Evolutionary conservation across 2,329 filamentous ascomycete species (phyloP), one percentile per base, ranked within the genome.

Genomic region (Trichoderma citrinoviride): DNA sequence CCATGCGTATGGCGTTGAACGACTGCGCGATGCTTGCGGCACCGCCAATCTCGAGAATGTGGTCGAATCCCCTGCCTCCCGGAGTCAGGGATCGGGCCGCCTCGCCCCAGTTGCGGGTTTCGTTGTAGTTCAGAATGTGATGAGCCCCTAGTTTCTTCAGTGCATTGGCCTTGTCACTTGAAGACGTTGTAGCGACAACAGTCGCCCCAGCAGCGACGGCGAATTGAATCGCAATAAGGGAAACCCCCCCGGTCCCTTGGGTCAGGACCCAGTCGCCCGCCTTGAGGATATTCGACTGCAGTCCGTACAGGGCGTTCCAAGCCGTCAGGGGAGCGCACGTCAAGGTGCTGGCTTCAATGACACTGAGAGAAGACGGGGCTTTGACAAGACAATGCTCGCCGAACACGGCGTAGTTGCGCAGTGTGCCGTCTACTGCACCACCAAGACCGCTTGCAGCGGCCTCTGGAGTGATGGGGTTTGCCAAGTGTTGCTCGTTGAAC

Each of bases 231-330:
- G 77, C 74, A 40, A 79, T 77, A 21, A 79, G 71, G 46, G 72
- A 75, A 3, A 81, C 79, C 3, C 79, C 79, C 1, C 80, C 78
- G 1, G 78, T 80, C 7, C 79, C 79, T 61, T 79, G 77, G 0
- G 76, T 77, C 7, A 81, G 71, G 0, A 81, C 76, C 65, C 71
- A 73, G 7, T 79, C 70, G 0, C 77, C 77, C 0, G 76, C 70
- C 3, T 58, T 68, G 23, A 77, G 49, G 1, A 40, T 23, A 47
- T 53, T 61, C 1, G 68, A 62, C 76, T 17, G 78, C 68, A 81
- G 52, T 0, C 84, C 84, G 57, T 82, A 86, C 3, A 87, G 73
- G 7, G 82, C 82, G 68, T 87, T 87, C 85, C 84, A 87, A 1
- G 83, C 82, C 0, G 84, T 85, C 12, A 86, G 65, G 1, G 78